Conservation (phyloP, 352 stramenopile genomes). For the Thalassiosira mediterranea region DNA sequence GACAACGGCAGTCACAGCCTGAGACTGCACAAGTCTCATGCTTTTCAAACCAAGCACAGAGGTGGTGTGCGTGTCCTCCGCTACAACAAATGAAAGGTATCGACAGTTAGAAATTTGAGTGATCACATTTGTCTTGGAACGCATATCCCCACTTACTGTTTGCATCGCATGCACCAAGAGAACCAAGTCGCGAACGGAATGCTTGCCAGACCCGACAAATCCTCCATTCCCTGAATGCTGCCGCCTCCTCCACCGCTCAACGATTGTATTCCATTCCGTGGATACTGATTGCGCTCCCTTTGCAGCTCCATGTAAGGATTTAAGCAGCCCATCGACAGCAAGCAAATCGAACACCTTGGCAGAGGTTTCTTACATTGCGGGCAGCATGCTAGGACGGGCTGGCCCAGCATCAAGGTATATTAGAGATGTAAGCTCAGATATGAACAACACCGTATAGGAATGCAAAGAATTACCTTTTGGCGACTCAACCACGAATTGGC, state of each 20-base stretch:
- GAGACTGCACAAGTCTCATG: slow-evolving; percentile 91
- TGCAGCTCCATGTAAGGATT: slow-evolving; percentile 96
- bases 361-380: slow-evolving; percentile 92
- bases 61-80: slow-evolving; percentile 90
- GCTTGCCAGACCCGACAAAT: slow-evolving; percentile 88
- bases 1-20: slow-evolving; percentile 91
- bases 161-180: slow-evolving; percentile 88
- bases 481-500: slow-evolving; percentile 86
- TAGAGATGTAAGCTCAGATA: too few species aligned
- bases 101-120: neutral
- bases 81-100: neutral
- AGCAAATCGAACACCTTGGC: slow-evolving; percentile 91
- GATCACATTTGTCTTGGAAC: too few species aligned
- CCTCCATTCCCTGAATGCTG: slow-evolving; percentile 46
- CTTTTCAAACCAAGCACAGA: slow-evolving; percentile 92
- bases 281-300: slow-evolving; percentile 64
- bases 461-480: too few species aligned
- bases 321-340: slow-evolving; percentile 91
- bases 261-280: slow-evolving; percentile 24
- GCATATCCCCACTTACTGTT: slow-evolving; percentile 8
- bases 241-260: slow-evolving; percentile 12
- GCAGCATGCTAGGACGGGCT: slow-evolving; percentile 90
- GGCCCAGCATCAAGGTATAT: too few species aligned
- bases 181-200: slow-evolving; percentile 95
- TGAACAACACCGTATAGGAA: too few species aligned